Percentiles rank a stretch among this genome's conserved stretches.
These are phyloP conservation scores for Clonostachys chloroleuca DNA, from an alignment of 2,329 filamentous ascomycete genomes.

Conservation along the genomic window DNA sequence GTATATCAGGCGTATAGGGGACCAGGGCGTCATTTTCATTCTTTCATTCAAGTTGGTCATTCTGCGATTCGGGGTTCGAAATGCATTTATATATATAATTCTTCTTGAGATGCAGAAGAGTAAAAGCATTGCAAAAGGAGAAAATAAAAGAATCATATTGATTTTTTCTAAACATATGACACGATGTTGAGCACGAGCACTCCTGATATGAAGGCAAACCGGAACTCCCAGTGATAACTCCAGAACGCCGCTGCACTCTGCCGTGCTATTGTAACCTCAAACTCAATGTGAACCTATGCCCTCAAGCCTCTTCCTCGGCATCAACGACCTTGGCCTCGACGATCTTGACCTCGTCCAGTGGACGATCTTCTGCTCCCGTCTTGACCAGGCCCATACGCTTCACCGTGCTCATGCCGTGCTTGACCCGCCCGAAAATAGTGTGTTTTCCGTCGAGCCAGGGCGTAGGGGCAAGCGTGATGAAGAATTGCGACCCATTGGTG, in stretches of 20 bases:
- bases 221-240: too few species aligned
- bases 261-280: too few species aligned
- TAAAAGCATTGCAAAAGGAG: neutral
- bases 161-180: too few species aligned
- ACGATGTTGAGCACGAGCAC: too few species aligned
- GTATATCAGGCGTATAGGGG: neutral
- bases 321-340: slow-evolving; percentile 64
- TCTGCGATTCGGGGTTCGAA: too few species aligned
- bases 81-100: too few species aligned
- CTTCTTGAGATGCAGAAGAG: neutral
- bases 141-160: too few species aligned
- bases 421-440: slow-evolving; percentile 92
- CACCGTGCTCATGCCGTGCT: slow-evolving; percentile 76
- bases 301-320: slow-evolving; percentile 1
- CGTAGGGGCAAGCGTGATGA: slow-evolving; percentile 88
- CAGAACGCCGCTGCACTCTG: too few species aligned
- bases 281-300: too few species aligned
- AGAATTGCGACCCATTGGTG: slow-evolving; percentile 95
- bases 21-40: too few species aligned
- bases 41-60: too few species aligned
- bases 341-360: slow-evolving; percentile 79
- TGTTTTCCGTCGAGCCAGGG: slow-evolving; percentile 98
- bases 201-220: too few species aligned
- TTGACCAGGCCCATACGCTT: slow-evolving; percentile 85
- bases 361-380: slow-evolving; percentile 76